Conservation (phyloP, 768 basidiomycete genomes). For the Naganishia vaughanmartiniae region DNA sequence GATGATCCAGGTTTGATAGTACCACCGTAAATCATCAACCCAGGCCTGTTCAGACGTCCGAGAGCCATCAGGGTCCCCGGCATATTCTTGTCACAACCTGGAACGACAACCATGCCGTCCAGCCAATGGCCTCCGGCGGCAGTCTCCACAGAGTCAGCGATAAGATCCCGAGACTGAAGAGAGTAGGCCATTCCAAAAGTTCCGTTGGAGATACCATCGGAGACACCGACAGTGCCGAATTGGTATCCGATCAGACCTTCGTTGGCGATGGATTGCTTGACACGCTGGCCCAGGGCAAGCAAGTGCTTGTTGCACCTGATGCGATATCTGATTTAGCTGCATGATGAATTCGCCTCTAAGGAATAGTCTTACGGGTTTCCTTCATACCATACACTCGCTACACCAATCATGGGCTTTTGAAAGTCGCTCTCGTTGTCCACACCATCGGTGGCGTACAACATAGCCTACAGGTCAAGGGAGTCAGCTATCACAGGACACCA, state of each 20-base stretch:
- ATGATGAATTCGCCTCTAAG: not conserved
- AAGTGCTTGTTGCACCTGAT: slow-evolving; percentile 90
- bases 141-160: slow-evolving; percentile 94
- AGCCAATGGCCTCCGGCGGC: slow-evolving; percentile 96
- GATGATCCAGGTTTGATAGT: slow-evolving; percentile 81
- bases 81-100: slow-evolving; percentile 99
- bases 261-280: slow-evolving; percentile 73
- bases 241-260: slow-evolving; percentile 85
- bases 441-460: slow-evolving; percentile 98
- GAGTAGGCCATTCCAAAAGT: slow-evolving; percentile 74
- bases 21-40: slow-evolving; percentile 96
- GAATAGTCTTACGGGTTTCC: slow-evolving; percentile 80
- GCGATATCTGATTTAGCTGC: not conserved
- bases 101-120: slow-evolving; percentile 94
- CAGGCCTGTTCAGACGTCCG: slow-evolving; percentile 90
- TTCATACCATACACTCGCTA: slow-evolving; percentile 98
- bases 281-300: slow-evolving; percentile 77
- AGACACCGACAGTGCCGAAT: slow-evolving; percentile 95
- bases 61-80: slow-evolving; percentile 98
- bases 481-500: slow-evolving; percentile 46
- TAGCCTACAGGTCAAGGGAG: slow-evolving; percentile 59
- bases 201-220: slow-evolving; percentile 98
- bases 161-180: slow-evolving; percentile 94
- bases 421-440: slow-evolving; percentile 77
- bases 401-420: slow-evolving; percentile 93